A percentile compares a stretch with the other conserved stretches of the same genome.
phyloP scores from a whole-genome alignment of 805 yeast genomes.

The Pichia manshurica region DNA sequence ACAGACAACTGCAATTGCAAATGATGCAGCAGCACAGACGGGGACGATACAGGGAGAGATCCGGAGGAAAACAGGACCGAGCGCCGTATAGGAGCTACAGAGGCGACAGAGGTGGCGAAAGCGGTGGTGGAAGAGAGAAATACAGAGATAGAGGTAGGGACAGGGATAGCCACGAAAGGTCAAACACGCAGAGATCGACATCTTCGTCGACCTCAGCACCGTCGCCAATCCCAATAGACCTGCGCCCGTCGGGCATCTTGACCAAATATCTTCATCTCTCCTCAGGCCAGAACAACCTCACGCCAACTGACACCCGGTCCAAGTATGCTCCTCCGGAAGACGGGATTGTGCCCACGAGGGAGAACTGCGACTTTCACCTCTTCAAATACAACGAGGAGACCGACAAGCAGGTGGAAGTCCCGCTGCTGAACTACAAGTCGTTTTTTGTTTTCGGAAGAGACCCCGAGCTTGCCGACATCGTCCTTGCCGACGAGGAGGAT shows the following conservation, averaged over 20 bases:
- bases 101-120: too few relatives aligned
- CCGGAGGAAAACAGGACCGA: too few relatives aligned
- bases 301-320: background rate
- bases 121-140: background rate
- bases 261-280: conserved; percentile 5
- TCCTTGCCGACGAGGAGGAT: conserved; percentile 14
- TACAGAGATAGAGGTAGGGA: background rate
- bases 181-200: background rate
- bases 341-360: conserved; percentile 15
- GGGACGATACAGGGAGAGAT: background rate
- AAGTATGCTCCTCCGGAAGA: conserved; percentile 21
- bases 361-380: conserved; percentile 16
- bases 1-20: background rate
- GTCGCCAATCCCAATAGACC: conserved; percentile 7
- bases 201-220: too few relatives aligned
- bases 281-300: background rate
- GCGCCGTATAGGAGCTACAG: too few relatives aligned
- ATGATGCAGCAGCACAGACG: background rate
- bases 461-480: conserved; percentile 17
- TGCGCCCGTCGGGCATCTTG: conserved; percentile 17
- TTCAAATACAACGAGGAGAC: conserved; percentile 9
- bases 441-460: conserved; percentile 26
- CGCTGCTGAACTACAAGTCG: conserved; percentile 22
- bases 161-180: background rate
- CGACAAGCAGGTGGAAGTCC: conserved; percentile 14